Evolutionary conservation across 306 rosid species (phyloP), one percentile per base, ranked within the genome.

Genomic region (Prunus mume): DNA sequence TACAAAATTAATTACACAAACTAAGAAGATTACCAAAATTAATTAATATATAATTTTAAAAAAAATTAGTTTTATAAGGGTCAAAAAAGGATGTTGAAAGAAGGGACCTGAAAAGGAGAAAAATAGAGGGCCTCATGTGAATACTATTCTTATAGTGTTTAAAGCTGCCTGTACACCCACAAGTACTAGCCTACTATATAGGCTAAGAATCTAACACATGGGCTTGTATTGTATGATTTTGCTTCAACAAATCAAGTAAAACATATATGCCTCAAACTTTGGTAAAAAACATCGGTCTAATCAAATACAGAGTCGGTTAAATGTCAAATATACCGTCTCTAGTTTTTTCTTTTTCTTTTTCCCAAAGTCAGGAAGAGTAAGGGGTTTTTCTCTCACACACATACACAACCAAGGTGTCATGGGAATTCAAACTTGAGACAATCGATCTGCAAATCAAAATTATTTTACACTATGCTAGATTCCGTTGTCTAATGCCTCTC

Each of bases 121-220:
- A 52, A 11, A 74, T 41, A 65, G 78, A 86, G 87, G 66, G 80
- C 52, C 72, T 80, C 88, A 83, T 82, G 85, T 88, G 90, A 89
- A 86, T 85, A 75, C 86, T 84, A 87, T 87, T 88, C 91, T 81
- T 71, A 71, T 72, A 75, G 80, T 24, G 66, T 79, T 81, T 38
- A 84, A 85, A 89, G 88, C 77, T 76, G 43, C 9, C 43, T 38
- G 83, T 76, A 55, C 76, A 72, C 72, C 74, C 65, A 80, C 55
- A 54, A 68, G 79, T 80, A 72, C 72, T 83, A 67, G 55, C 86
- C 87, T 80, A 83, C 72, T 60, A 41, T 66, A 62, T 85, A 90
- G 90, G 71, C 80, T 34, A 41, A 79, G 98, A 93, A 93, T 91
- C 96, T 65, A 73, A 81, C 96, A 91, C 97, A 93, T 91, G 97